These are phyloP conservation scores for Pythium phragmiticola DNA, from an alignment of 352 stramenopile genomes.

Conservation along the genomic window DNA sequence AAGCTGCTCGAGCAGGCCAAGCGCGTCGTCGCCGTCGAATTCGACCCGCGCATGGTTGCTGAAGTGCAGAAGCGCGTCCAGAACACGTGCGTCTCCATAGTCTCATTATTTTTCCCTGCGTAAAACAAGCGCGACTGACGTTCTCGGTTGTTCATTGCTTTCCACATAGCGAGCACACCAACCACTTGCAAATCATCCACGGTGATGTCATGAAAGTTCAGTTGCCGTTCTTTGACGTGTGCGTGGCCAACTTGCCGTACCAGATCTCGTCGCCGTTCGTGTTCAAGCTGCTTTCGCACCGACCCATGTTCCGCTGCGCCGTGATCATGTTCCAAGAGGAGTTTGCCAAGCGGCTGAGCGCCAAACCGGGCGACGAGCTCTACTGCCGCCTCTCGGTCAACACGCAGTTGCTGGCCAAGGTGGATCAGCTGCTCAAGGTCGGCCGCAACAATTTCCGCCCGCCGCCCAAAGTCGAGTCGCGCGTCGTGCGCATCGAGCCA, in stretches of 20 bases:
- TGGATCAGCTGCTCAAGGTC: slow-evolving; percentile 98
- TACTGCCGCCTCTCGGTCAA: slow-evolving; percentile 99
- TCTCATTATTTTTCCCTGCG: background rate
- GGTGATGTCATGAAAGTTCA: slow-evolving; percentile 99
- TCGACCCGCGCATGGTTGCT: slow-evolving; percentile 98
- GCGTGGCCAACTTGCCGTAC: slow-evolving; percentile 99
- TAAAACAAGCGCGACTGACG: background rate
- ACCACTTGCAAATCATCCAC: slow-evolving; percentile 98
- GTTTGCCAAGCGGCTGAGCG: slow-evolving; percentile 98
- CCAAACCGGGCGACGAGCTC: slow-evolving; percentile 95
- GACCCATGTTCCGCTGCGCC: slow-evolving; percentile 98
- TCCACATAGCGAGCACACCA: slow-evolving; percentile 70
- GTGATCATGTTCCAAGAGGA: slow-evolving; percentile 99
- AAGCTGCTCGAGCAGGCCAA: slow-evolving; percentile 97
- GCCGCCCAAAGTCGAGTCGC: slow-evolving; percentile 96
- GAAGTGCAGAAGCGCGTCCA: slow-evolving; percentile 99
- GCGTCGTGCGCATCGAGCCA: slow-evolving; percentile 96
- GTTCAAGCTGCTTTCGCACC: slow-evolving; percentile 98
- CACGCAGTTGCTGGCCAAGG: slow-evolving; percentile 97
- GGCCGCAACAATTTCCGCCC: slow-evolving; percentile 99
- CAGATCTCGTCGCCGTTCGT: slow-evolving; percentile 99
- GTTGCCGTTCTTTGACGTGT: slow-evolving; percentile 99
- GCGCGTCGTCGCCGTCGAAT: slow-evolving; percentile 97
- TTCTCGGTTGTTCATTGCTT: background rate
- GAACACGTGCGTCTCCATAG: slow-evolving; percentile 74